Percentiles rank a stretch among this genome's conserved stretches.
phyloP scores from a whole-genome alignment of 2,329 filamentous ascomycete species.

The Penicillium sp. region DNA sequence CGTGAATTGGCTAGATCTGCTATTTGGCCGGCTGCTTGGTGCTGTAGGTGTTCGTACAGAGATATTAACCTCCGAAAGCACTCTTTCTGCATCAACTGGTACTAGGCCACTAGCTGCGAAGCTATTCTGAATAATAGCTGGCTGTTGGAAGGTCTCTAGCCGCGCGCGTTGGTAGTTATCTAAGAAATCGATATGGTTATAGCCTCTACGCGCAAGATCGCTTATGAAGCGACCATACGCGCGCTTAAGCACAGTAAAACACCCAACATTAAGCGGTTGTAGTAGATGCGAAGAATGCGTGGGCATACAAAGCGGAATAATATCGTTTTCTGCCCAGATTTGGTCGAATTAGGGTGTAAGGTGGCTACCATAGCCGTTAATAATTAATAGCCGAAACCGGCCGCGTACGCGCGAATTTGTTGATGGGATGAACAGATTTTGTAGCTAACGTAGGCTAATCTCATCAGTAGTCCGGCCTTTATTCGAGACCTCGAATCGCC shows the following conservation, averaged over 20 bases:
- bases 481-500: too few relatives aligned
- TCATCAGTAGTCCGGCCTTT: too few relatives aligned
- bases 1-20: not conserved
- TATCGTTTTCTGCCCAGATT: conserved; percentile 4
- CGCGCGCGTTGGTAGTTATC: conserved; percentile 3
- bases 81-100: too few relatives aligned
- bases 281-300: conserved; percentile 7
- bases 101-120: not conserved
- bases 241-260: too few relatives aligned
- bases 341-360: conserved; percentile 4
- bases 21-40: not conserved
- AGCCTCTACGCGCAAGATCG: not conserved
- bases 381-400: not conserved
- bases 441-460: too few relatives aligned
- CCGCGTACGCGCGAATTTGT: not conserved
- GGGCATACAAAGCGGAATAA: conserved; percentile 9
- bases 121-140: too few relatives aligned
- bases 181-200: too few relatives aligned
- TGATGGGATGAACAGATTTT: not conserved
- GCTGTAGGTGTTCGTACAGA: not conserved
- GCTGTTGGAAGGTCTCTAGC: conserved; percentile 4
- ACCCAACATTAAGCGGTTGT: conserved; percentile 13
- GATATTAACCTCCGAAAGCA: conserved; percentile 1
- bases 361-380: conserved; percentile 6
- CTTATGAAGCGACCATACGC: conserved; percentile 5